Evolutionary conservation across 768 basidiomycete species (phyloP), one percentile per base, ranked within the genome.

Genomic region (Cyathus striatus): DNA sequence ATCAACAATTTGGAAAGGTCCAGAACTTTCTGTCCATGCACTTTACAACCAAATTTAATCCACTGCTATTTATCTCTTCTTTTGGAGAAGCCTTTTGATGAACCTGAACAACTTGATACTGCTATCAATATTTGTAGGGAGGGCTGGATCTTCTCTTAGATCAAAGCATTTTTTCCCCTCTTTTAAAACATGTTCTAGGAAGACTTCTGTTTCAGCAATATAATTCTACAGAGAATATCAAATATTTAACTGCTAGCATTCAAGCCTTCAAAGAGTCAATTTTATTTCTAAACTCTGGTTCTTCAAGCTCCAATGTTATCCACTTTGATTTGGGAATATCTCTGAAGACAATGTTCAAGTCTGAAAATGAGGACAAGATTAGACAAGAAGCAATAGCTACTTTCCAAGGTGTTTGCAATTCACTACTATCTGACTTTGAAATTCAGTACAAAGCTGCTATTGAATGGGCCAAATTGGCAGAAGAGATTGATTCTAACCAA

Each of bases 401-500:
- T n/a, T 30, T 30, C 9, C 9, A 30, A 30, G n/a, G 9, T 30
- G 27, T n/a, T 30, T 9, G 9, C 9, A 30, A 9, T 9, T 30
- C 27, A 30, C 9, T 9, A 30, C 27, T 30, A 9, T 9, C 27
- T 9, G 9, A 9, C 9, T 30, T 30, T 30, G n/a, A 30, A n/a
- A 9, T 30, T 30, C 27, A 30, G n/a, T 30, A 30, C n/a, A 30
- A 9, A 9, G 27, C 27, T 30, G 27, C 9, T 30, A 30, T 30
- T n/a, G n/a, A 30, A 30, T 30, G 27, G 27, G 27, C 27, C 9
- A n/a, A 30, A 30, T 9, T n/a, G n/a, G 9, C 9, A 9, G 27
- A 30, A 30, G 27, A 30, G n/a, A 30, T 9, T 9, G n/a, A 30
- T 25, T 13, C 9, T 30, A 18, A 41, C 30, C 45, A 49, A 34